Evolutionary conservation across 331 rosid genomes (phyloP).

Genomic region (Malus hybrid): DNA sequence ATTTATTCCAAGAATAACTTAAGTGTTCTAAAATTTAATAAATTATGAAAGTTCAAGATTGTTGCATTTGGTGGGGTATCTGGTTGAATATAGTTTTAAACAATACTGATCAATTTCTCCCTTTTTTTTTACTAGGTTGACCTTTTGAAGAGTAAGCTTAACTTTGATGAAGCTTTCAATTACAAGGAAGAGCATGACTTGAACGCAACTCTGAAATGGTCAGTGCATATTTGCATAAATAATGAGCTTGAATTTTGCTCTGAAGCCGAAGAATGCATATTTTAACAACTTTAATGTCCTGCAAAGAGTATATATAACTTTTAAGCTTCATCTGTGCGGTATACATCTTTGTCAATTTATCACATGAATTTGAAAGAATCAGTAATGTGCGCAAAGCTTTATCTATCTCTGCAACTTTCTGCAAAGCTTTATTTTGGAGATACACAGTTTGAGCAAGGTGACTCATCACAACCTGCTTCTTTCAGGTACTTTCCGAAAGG

Average conservation of each 20-base stretch:
- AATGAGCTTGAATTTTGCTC: background rate
- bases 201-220: constrained; percentile 14
- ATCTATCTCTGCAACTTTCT: background rate
- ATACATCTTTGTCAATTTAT: background rate
- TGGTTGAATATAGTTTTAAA: too few species aligned
- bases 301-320: background rate
- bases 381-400: background rate
- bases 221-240: background rate
- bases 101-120: background rate
- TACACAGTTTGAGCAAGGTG: background rate
- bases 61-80: too few species aligned
- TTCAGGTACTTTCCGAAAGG: constrained; percentile 20
- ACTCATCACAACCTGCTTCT: background rate
- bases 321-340: background rate
- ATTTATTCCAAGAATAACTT: too few species aligned
- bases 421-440: background rate
- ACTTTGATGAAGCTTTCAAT: constrained; percentile 8
- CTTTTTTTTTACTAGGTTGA: constrained; percentile 1
- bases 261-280: background rate
- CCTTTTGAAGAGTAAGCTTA: constrained; percentile 11
- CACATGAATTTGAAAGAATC: background rate
- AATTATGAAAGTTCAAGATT: too few species aligned
- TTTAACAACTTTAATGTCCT: background rate
- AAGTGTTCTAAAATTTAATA: too few species aligned
- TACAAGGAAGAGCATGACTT: constrained; percentile 23